phyloP scores from a whole-genome alignment of 2,329 filamentous ascomycete species.

The Coniella vitis region DNA sequence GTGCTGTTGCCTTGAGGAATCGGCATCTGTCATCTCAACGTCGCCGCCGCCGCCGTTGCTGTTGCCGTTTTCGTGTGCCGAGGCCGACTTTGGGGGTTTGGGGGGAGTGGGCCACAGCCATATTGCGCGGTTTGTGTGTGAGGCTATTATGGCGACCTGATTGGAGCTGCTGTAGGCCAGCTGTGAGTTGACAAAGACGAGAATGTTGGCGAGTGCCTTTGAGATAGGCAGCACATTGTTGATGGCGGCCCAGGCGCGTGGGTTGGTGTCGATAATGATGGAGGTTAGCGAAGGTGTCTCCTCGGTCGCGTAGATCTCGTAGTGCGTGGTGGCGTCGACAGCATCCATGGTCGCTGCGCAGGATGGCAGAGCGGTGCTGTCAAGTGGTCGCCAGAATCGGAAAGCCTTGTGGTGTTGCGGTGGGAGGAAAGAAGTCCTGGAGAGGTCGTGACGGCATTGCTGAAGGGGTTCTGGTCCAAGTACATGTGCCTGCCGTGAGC shows the following conservation, averaged over 20 bases:
- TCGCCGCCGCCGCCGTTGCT: slow-evolving; percentile 28
- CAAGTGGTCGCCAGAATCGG: slow-evolving; percentile 2
- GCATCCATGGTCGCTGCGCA: slow-evolving; percentile 41
- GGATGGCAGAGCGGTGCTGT: too few species aligned
- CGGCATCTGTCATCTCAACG: slow-evolving; percentile 46
- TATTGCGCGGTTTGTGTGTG: slow-evolving; percentile 75
- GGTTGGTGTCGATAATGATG: slow-evolving; percentile 93
- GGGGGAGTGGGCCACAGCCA: slow-evolving; percentile 74
- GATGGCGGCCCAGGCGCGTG: slow-evolving; percentile 79
- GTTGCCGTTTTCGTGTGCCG: slow-evolving; percentile 14
- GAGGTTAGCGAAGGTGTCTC: slow-evolving; percentile 76
- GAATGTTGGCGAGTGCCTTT: slow-evolving; percentile 76
- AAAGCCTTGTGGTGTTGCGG: neutral
- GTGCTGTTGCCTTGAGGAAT: slow-evolving; percentile 22
- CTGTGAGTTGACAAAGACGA: slow-evolving; percentile 96
- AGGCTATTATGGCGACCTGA: slow-evolving; percentile 84
- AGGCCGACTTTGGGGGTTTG: slow-evolving; percentile 25
- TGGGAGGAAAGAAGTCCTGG: too few species aligned
- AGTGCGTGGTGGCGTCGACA: slow-evolving; percentile 54
- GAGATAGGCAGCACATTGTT: slow-evolving; percentile 69
- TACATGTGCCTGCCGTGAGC: neutral
- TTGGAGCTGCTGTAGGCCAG: slow-evolving; percentile 91
- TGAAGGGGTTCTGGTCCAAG: neutral
- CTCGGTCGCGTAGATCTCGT: slow-evolving; percentile 46
- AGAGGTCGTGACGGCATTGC: too few species aligned